Evolutionary conservation across 352 stramenopile genomes (phyloP).

Genomic region (Globisporangium rhizosaccharum): DNA sequence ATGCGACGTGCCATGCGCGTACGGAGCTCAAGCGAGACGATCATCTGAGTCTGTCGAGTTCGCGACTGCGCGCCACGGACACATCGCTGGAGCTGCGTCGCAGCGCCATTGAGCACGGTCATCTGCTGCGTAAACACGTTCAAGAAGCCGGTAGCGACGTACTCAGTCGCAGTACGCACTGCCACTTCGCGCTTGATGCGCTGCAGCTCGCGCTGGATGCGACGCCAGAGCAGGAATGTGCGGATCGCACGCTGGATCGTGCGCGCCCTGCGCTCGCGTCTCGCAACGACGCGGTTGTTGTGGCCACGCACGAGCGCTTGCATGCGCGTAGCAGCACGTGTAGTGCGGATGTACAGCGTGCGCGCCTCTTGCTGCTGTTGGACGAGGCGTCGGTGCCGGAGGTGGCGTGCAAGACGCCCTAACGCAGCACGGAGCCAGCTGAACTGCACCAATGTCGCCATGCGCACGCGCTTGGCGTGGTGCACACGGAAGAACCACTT

Average conservation of each 20-base stretch:
- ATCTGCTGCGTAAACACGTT: constrained; percentile 28
- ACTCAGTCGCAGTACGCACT: constrained; percentile 12
- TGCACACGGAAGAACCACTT: constrained; percentile 75
- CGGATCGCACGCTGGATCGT: constrained; percentile 40
- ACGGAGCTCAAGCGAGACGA: constrained; percentile 36
- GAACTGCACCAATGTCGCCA: constrained; percentile 56
- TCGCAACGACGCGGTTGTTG: constrained; percentile 29
- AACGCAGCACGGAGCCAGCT: constrained; percentile 58
- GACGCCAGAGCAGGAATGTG: constrained; percentile 31
- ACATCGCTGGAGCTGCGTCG: constrained; percentile 55
- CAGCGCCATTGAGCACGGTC: constrained; percentile 28
- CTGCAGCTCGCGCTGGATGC: constrained; percentile 29
- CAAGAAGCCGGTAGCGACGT: constrained; percentile 17
- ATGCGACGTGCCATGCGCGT: constrained; percentile 53
- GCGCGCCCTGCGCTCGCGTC: constrained; percentile 33
- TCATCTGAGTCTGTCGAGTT: constrained; percentile 18
- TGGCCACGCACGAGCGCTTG: constrained; percentile 49
- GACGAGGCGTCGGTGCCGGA: constrained; percentile 21
- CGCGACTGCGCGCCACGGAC: constrained; percentile 37
- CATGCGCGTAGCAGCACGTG: constrained; percentile 37
- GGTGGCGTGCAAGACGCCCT: constrained; percentile 38
- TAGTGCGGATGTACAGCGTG: constrained; percentile 16
- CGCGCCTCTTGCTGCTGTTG: constrained; percentile 11
- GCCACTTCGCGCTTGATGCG: constrained; percentile 29
- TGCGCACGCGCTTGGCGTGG: constrained; percentile 31